These are phyloP conservation scores for Triticum turgidum DNA, from an alignment of 176 grass and related monocot species.

Conservation along the genomic window DNA sequence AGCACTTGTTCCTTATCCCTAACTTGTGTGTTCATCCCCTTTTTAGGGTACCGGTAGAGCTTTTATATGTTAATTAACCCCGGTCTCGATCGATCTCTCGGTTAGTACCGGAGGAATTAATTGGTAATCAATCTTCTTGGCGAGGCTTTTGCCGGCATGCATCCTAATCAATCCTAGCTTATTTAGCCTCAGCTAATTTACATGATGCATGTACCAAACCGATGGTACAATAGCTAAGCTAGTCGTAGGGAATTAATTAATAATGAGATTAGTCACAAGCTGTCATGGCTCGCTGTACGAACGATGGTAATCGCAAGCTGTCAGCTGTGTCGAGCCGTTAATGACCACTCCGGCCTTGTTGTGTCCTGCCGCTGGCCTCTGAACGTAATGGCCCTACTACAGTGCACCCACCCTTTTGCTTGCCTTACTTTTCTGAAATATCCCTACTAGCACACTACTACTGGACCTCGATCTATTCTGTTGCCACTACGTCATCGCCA, in stretches of 20 bases:
- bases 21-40: not conserved
- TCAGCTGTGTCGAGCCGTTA: conserved; percentile 25
- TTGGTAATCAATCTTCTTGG: too few relatives aligned
- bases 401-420: not conserved
- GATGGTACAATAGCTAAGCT: not conserved
- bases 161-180: too few relatives aligned
- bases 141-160: not conserved
- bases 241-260: not conserved
- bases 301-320: conserved; percentile 18
- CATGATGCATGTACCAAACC: too few relatives aligned
- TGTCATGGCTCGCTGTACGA: conserved; percentile 30
- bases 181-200: too few relatives aligned
- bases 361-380: conserved; percentile 25
- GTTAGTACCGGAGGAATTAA: too few relatives aligned
- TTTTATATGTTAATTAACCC: not conserved
- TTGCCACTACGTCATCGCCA: too few relatives aligned
- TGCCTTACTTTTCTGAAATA: too few relatives aligned
- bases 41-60: not conserved
- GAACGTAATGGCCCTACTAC: not conserved
- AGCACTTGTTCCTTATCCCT: not conserved
- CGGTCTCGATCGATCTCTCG: too few relatives aligned
- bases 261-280: too few relatives aligned
- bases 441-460: too few relatives aligned
- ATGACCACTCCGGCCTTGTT: not conserved
- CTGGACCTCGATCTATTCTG: too few relatives aligned